Base-by-base conservation (phyloP, 140 eudicot species). In the Anethum foeniculum region DNA sequence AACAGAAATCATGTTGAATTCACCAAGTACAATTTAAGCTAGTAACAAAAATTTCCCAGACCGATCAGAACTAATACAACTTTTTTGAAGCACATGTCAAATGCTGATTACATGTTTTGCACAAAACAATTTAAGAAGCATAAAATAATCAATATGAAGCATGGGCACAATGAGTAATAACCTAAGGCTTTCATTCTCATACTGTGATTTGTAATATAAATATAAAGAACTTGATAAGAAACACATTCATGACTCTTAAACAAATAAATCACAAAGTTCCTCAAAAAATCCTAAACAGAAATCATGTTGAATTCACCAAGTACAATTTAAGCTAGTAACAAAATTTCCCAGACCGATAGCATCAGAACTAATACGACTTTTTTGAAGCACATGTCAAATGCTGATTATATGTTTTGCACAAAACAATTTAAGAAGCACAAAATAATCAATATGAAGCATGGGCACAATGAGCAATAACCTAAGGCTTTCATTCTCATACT, bases 241-340 rank as follows among this genome's bases (percentile, higher is more conserved):
- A 58, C 2, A 58, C 25, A 13, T 7, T n/a, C 68, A 8, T n/a
- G 68, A n/a, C 32, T 39, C 43, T 34, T 54, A 58, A 58, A 32
- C 32, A 58, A 58, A 23, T 23, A 58, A 7, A 58, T 21, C 13
- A 56, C 28, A 54, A 3, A 15, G 3, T 54, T 19, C 75, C 98
- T 90, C 86, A 96, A 81, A 43, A 88, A 60, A 30, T 90, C 98
- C 99, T 96, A 93, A 81, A 49, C 25, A 52, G 34, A 52, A 76
- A 62, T 6, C 54, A 38, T 14, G 54, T 27, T 6, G 41, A 27
- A 41, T 23, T 23, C 1, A 34, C 4, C 7, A 78, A 60, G 47
- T 38, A 48, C 27, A n/a, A 4, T 73, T 32, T 7, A 69, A 8
- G 36, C 23, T 21, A 32, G 72, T 77, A 14, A 39, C 36, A 9